Percentiles rank a stretch among this genome's conserved stretches.
These are phyloP conservation scores for Sophora flavescens DNA, from an alignment of 306 rosid genomes.

Conservation along the genomic window DNA sequence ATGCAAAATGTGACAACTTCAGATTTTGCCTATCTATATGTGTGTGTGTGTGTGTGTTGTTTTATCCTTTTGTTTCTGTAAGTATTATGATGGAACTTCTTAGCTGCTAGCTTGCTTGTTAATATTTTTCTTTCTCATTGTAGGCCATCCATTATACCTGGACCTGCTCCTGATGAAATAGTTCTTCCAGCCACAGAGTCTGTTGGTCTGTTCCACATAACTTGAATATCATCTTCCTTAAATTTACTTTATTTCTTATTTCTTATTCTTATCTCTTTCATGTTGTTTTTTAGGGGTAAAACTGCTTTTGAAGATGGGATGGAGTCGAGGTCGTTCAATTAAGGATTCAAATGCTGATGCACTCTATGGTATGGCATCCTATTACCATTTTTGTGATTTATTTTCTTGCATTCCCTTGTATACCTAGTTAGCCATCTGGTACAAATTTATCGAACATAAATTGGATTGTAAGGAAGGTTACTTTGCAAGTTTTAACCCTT, in stretches of 20 bases:
- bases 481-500: not conserved
- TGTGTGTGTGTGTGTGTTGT: not conserved
- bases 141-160: constrained; percentile 96
- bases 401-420: constrained; percentile 25
- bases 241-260: constrained; percentile 39
- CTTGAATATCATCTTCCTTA: constrained; percentile 18
- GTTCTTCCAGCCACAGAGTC: constrained; percentile 89
- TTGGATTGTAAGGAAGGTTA: constrained; percentile 2
- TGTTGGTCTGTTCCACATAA: constrained; percentile 69
- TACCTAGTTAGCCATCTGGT: constrained; percentile 18
- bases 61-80: not conserved
- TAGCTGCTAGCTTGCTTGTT: constrained; percentile 38
- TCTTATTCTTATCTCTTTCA: constrained; percentile 30
- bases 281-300: constrained; percentile 72
- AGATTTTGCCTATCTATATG: not conserved
- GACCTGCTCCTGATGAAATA: constrained; percentile 93
- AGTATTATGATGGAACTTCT: constrained; percentile 41
- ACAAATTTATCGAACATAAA: constrained; percentile 8
- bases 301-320: constrained; percentile 95
- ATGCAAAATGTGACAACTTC: constrained; percentile 21
- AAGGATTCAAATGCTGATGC: constrained; percentile 79
- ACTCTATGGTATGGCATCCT: constrained; percentile 65
- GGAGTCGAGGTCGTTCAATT: constrained; percentile 95
- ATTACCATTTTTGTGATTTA: constrained; percentile 24
- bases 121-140: constrained; percentile 37